Evolutionary conservation across 2,329 filamentous ascomycete genomes (phyloP).

Genomic region (Neonectria sp.): DNA sequence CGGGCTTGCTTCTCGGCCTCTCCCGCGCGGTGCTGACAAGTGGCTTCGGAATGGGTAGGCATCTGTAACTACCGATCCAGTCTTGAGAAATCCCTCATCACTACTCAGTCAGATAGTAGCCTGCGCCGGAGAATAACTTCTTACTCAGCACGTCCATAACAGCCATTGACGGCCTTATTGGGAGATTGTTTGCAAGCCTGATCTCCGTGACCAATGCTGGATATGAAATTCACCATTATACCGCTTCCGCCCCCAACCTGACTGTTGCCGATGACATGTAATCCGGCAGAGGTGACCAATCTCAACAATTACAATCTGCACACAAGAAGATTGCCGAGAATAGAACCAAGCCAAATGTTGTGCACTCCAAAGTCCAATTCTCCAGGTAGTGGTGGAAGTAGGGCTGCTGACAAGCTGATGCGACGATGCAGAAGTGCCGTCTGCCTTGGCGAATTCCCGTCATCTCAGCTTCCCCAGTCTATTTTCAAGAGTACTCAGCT

Average conservation of each 20-base stretch:
- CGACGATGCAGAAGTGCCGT: not conserved
- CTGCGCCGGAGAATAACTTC: not conserved
- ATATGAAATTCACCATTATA: not conserved
- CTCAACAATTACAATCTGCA: not conserved
- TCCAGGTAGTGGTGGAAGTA: not conserved
- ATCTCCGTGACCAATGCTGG: not conserved
- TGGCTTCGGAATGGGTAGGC: too few species aligned
- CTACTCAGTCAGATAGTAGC: too few species aligned
- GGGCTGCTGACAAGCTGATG: slow-evolving; percentile 4
- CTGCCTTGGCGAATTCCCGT: not conserved
- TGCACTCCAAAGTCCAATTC: not conserved
- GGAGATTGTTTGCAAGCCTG: not conserved
- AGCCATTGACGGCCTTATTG: not conserved
- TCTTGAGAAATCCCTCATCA: not conserved
- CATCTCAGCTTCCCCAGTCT: not conserved
- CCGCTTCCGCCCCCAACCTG: slow-evolving; percentile 7
- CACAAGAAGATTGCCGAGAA: not conserved
- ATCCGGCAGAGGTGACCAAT: not conserved
- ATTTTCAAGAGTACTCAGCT: not conserved
- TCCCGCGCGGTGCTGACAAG: too few species aligned
- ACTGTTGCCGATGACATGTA: not conserved
- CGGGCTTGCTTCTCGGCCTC: not conserved
- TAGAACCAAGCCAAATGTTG: not conserved
- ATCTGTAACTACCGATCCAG: too few species aligned
- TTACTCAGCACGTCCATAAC: not conserved